Evolutionary conservation across 2,329 filamentous ascomycete genomes (phyloP).

Genomic region (Trichoderma cornu-damae): DNA sequence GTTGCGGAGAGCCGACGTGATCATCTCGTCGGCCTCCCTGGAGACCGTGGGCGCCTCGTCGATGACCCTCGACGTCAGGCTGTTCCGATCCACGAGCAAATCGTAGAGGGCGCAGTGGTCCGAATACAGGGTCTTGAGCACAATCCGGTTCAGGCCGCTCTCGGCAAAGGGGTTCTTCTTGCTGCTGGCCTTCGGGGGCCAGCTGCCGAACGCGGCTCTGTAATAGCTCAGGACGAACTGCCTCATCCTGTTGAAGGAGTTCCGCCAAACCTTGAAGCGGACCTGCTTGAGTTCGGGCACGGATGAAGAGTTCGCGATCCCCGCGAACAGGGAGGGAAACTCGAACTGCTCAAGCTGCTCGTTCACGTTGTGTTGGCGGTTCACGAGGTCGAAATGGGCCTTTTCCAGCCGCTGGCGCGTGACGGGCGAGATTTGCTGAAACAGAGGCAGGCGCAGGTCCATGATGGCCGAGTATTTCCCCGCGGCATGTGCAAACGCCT

Average conservation of each 20-base stretch:
- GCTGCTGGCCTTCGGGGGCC: conserved; percentile 86
- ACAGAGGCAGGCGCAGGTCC: conserved; percentile 62
- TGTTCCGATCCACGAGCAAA: conserved; percentile 72
- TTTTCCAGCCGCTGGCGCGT: conserved; percentile 78
- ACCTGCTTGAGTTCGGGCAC: conserved; percentile 70
- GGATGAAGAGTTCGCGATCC: conserved; percentile 78
- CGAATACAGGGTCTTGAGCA: conserved; percentile 74
- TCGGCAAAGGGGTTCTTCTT: conserved; percentile 90
- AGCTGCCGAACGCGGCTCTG: conserved; percentile 56
- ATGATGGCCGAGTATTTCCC: conserved; percentile 77
- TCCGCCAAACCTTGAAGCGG: conserved; percentile 79
- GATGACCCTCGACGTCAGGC: conserved; percentile 71
- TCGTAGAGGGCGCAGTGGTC: conserved; percentile 88
- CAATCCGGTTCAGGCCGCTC: conserved; percentile 77
- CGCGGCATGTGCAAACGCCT: conserved; percentile 85
- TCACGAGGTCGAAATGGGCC: conserved; percentile 72
- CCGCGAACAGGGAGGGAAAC: conserved; percentile 83
- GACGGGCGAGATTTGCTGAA: conserved; percentile 60
- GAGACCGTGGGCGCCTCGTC: conserved; percentile 58
- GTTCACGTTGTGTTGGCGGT: conserved; percentile 65
- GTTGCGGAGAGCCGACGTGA: conserved; percentile 66
- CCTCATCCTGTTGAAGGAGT: conserved; percentile 67
- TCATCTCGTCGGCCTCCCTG: conserved; percentile 54
- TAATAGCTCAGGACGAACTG: conserved; percentile 66
- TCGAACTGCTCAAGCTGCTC: conserved; percentile 79